Evolutionary conservation across 164 flowering plant genomes (phyloP).

Genomic region (Stephania japonica): DNA sequence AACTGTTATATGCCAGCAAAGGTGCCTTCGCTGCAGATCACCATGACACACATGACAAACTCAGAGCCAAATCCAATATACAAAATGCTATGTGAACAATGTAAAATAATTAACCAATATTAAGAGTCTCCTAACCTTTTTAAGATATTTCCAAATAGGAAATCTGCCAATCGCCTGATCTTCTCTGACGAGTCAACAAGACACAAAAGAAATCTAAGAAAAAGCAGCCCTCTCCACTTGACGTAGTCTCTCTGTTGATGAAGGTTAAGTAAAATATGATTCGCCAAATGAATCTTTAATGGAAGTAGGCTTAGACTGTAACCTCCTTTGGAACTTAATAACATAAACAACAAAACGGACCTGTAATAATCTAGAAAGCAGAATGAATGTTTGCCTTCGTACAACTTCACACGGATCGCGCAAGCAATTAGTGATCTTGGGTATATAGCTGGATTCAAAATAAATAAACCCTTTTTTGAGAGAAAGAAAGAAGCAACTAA

Average conservation of each 20-base stretch:
- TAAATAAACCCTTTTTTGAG: conserved; percentile 4
- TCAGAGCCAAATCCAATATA: not conserved
- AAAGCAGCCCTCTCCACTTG: conserved; percentile 96
- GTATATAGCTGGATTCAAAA: conserved; percentile 59
- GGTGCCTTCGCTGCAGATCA: conserved; percentile 82
- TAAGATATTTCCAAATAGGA: conserved; percentile 77
- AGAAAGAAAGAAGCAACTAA: conserved; percentile 3
- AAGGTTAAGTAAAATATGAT: not conserved
- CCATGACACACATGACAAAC: conserved; percentile 11
- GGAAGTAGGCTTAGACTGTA: not conserved
- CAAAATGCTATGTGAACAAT: not conserved
- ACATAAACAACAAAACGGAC: conserved; percentile 25
- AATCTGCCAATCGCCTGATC: conserved; percentile 86
- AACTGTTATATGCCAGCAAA: conserved; percentile 95
- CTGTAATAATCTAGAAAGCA: conserved; percentile 88
- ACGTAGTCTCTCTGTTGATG: conserved; percentile 87
- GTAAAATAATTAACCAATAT: not conserved
- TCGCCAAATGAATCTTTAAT: not conserved
- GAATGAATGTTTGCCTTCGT: conserved; percentile 85
- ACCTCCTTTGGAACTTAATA: conserved; percentile 3
- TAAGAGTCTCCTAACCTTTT: conserved; percentile 49
- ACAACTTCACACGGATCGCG: conserved; percentile 97
- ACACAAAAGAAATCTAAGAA: conserved; percentile 81
- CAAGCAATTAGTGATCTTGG: conserved; percentile 86
- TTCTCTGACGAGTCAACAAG: conserved; percentile 93